Evolutionary conservation across 2,329 filamentous ascomycete genomes (phyloP), one percentile per base, ranked within the genome.

Genomic region (Aspergillus chevalieri): DNA sequence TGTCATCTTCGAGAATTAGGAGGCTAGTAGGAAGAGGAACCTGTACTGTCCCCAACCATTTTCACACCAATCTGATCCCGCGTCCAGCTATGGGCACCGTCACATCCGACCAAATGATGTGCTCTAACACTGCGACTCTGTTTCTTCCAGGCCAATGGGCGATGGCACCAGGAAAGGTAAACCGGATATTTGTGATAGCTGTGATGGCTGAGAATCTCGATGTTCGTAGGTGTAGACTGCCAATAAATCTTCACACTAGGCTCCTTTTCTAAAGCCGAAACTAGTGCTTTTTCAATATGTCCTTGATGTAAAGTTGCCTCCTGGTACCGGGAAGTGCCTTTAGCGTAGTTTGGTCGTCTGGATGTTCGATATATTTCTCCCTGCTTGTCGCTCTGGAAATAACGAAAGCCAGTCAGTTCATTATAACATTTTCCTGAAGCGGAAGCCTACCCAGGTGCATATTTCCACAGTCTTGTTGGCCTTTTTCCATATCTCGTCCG

Each of bases 381-480:
- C 10, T 10, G n/a, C 9, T 3, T 12, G 30, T 14, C 10, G 30
- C 6, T 34, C 30, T 34, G 30, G 30, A 34, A 34, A 34, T n/a
- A 34, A 10, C 21, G 6, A 5, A 22, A 5, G 30, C 9, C 30
- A 10, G 30, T n/a, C 30, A 34, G 30, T 34, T 34, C 10, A 12
- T 10, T 2, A 10, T 12, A 2, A 34, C 30, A 12, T 34, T 12
- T n/a, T 34, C 30, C n/a, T n/a, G 4, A 66, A 9, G 43, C 17
- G n/a, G 44, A 14, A 24, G 47, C 50, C 26, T 33, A 59, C 57
- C 59, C 78, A 80, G 51, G 78, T 72, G 38, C 49, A 66, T 52
- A 85, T 80, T 70, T 85, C 84, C n/a, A 84, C 72, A 73, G 86
- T 79, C 59, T 83, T 83, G 60, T 85, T 85, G 7, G 80, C 76